Percentiles rank a stretch among this genome's conserved stretches.
These are phyloP conservation scores for Rhizomucor miehei DNA, from an alignment of 371 early-diverging fungal genomes.

Conservation along the genomic window DNA sequence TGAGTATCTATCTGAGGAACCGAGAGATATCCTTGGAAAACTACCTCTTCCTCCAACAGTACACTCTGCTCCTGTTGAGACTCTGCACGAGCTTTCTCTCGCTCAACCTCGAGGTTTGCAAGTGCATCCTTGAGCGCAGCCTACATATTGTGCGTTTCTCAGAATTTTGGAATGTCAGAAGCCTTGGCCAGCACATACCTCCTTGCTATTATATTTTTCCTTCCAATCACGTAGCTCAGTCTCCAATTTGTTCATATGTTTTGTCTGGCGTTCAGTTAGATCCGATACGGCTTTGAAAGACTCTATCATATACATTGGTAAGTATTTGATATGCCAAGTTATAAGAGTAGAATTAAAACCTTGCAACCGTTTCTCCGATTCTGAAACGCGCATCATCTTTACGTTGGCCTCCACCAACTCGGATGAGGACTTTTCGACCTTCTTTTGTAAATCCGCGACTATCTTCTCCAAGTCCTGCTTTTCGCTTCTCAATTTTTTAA, in stretches of 20 bases:
- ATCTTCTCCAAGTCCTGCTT: slow-evolving; percentile 62
- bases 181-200: background rate
- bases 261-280: slow-evolving; percentile 61
- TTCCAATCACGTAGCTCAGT: slow-evolving; percentile 6
- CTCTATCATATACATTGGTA: slow-evolving; percentile 21
- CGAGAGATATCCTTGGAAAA: background rate
- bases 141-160: background rate
- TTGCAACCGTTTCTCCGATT: slow-evolving; percentile 55
- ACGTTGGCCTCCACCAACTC: slow-evolving; percentile 56
- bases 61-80: slow-evolving; percentile 50
- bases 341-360: slow-evolving; percentile 22
- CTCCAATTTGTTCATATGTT: slow-evolving; percentile 47
- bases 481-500: slow-evolving; percentile 72
- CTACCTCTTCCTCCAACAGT: slow-evolving; percentile 56
- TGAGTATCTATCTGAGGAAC: background rate
- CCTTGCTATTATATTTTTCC: slow-evolving; percentile 2
- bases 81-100: slow-evolving; percentile 39
- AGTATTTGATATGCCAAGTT: background rate
- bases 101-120: slow-evolving; percentile 26
- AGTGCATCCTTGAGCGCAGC: slow-evolving; percentile 14
- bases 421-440: slow-evolving; percentile 49
- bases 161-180: background rate
- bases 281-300: slow-evolving; percentile 50
- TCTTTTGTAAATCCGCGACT: slow-evolving; percentile 54
- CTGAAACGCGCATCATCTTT: slow-evolving; percentile 42